A percentile compares a stretch with the other conserved stretches of the same genome.
Conservation (phyloP, 305 asterid genomes). For the Nicotiana rustica region DNA sequence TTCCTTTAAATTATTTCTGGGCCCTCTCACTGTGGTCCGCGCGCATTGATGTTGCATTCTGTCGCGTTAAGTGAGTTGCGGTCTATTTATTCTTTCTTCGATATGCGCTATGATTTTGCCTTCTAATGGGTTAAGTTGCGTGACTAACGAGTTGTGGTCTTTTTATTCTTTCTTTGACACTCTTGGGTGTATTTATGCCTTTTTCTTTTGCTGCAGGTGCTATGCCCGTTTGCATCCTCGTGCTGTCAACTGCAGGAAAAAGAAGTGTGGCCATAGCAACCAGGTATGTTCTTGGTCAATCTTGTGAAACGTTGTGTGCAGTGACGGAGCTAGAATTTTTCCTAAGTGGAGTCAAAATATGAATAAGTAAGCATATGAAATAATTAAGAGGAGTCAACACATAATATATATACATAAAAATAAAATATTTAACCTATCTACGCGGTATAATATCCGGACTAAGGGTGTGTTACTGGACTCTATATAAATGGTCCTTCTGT, state of each 20-base stretch:
- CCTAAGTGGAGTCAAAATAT: too few relatives aligned
- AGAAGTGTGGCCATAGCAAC: conserved; percentile 42
- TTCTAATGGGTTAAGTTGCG: neutral
- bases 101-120: neutral
- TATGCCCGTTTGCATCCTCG: conserved; percentile 36
- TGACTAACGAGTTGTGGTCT: neutral
- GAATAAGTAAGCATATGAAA: too few relatives aligned
- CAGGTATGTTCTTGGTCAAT: conserved; percentile 26
- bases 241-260: conserved; percentile 39
- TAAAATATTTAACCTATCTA: too few relatives aligned
- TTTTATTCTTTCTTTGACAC: neutral
- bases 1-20: neutral
- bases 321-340: too few relatives aligned
- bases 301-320: neutral
- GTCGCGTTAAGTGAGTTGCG: neutral
- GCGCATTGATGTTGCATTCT: neutral
- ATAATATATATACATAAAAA: too few relatives aligned
- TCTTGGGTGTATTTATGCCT: conserved; percentile 1
- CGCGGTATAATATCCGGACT: too few relatives aligned
- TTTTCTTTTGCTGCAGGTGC: conserved; percentile 30
- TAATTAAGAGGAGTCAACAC: too few relatives aligned
- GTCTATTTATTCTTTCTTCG: neutral
- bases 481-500: conserved; percentile 3
- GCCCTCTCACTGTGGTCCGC: neutral
- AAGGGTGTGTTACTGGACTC: neutral